Evolutionary conservation across 2,329 filamentous ascomycete species (phyloP), one percentile per base, ranked within the genome.

Genomic region (Diaporthe capsici): DNA sequence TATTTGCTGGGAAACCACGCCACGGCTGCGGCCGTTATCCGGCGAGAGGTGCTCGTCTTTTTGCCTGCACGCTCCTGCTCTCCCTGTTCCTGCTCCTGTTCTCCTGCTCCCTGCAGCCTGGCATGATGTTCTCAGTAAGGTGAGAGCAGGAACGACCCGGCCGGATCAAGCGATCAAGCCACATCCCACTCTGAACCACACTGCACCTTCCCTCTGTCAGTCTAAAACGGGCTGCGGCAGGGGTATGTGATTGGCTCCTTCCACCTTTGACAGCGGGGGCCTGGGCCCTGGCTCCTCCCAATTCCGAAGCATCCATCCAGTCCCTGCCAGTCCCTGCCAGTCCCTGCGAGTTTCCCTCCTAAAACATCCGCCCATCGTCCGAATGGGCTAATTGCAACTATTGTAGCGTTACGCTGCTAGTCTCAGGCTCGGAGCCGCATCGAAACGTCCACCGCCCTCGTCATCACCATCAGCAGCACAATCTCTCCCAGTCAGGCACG

Each of bases 191-290:
- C 28, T 53, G 42, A 44, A 47, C 60, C 60, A 65, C 60, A 15
- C 60, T 65, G n/a, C 60, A 47, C 39, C 60, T 65, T 65, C 60
- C 25, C 61, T 53, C 47, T 25, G 47, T 68, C 63, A 51, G 17
- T 68, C 72, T 72, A 42, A 72, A 76, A 75, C 53, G 72, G 67
- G 72, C 67, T 44, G 47, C 25, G 34, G 28, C 58, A 76, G 15
- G 72, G 58, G 20, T 12, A 7, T 15, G 12, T 75, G 60, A 70
- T 75, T 75, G 75, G 75, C 22, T 10, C 17, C 28, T 31, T 31
- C 7, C 10, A 28, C 31, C 63, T 7, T 51, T 68, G 47, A 39
- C 65, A 68, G 65, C 65, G 65, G 65, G 65, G 65, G 4, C 22
- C 31, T 28, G 31, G 47, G 65, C 31, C 31, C n/a, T 39, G 65